Evolutionary conservation across 1,284 basidiomycete species (phyloP), one percentile per base, ranked within the genome.

Genomic region (Irpex lacteus): DNA sequence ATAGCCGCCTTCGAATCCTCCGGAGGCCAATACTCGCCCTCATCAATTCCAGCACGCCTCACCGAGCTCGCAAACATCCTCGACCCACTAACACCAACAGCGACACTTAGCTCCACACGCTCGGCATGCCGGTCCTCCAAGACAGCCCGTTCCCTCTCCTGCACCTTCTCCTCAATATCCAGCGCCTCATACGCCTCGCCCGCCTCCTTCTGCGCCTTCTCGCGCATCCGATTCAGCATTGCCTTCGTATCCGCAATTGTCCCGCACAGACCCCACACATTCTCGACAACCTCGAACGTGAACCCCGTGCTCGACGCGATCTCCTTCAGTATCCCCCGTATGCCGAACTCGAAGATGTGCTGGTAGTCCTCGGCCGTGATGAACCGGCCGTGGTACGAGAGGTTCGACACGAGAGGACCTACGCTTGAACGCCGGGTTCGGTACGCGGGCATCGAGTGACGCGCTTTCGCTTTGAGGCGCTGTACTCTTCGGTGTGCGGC

Each of bases 231-330:
- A 19, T n/a, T 18, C n/a, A 65, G 64, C 50, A 61, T 50, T 50
- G 19, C 50, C 40, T 38, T 36, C 50, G 53, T 37, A 37, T 47
- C 47, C 37, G 60, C 44, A 32, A 61, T 40, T 6, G 55, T 34
- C 18, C 50, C 54, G n/a, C 47, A 59, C n/a, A 15, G 6, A 15
- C 40, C 40, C 56, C 60, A 65, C 18, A 56, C 53, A 5, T 26
- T 8, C 57, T 57, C 36, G 32, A 65, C 64, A 55, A 62, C 52
- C 38, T 65, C 64, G 26, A 37, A 49, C 19, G 49, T n/a, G 38
- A 65, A 65, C 15, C 64, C 64, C n/a, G 56, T 62, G 54, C 37
- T 15, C 36, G 38, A 38, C 7, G 60, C 60, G 8, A 47, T 53
- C 37, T 59, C 18, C n/a, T 50, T 60, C 26, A 64, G 34, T 5